Base-by-base conservation (phyloP, 2,329 filamentous ascomycete species). In the Colletotrichum sp. region DNA sequence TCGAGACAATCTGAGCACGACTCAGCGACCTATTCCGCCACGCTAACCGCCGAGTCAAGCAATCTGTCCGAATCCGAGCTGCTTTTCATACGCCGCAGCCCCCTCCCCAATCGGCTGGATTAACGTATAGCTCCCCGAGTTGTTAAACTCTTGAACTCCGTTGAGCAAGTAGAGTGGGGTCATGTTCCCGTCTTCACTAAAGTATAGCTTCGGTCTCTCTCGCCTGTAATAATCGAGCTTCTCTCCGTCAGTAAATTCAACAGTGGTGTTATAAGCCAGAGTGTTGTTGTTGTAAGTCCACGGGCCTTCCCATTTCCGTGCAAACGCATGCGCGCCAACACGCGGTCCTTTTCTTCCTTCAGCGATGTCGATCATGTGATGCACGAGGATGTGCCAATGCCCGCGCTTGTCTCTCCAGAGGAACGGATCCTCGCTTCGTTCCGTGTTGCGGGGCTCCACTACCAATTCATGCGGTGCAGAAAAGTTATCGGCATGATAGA, bases 151-250 rank as follows among this genome's bases (percentile, higher is more conserved):
- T 74, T 89, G 88, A 1, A 90, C 88, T 0, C 88, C 88, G 39
- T 84, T 89, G 2, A 85, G 81, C 75, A 90, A 66, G 69, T 88
- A 88, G 57, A 90, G 75, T 4, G 88, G 88, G 16, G 83, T 87
- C 82, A 88, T 82, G n/a, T 84, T 72, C 0, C 85, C 85, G 73
- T 89, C 88, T 2, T 84, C 80, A 72, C 87, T 88, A 22, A 89
- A 89, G 68, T 86, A 88, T 7, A 90, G 64, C 82, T 89, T 88
- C 1, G 88, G 87, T 3, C 88, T 80, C 77, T 90, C 88, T 15
- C 88, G 79, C 3, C 88, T 82, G 67, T 86, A 86, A 44, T 85
- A 87, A 6, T 83, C 81, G 59, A 83, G 81, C 29, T 76, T 80
- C 0, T 81, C 81, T 0, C 88, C 88, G 77, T 90, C 88, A 0